These are phyloP conservation scores for Podospora pseudocomata DNA, from an alignment of 495 filamentous ascomycete species.

Conservation along the genomic window DNA sequence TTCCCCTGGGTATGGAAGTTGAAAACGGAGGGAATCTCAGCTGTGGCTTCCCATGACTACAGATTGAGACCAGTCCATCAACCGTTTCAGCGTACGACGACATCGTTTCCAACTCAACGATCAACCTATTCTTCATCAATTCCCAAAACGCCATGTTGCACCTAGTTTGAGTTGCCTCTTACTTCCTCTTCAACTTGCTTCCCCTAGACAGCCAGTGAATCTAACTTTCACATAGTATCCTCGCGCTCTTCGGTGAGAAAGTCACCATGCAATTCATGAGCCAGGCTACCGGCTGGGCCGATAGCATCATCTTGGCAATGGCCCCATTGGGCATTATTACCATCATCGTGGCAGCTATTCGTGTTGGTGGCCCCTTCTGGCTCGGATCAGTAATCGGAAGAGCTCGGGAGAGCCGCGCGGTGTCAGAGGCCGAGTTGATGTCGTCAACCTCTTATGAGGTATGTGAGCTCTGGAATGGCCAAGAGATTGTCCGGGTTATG, in stretches of 20 bases:
- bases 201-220: too few relatives aligned
- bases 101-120: too few relatives aligned
- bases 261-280: slow-evolving; percentile 59
- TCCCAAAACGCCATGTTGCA: too few relatives aligned
- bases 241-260: slow-evolving; percentile 54
- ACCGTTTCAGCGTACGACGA: too few relatives aligned
- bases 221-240: slow-evolving; percentile 25
- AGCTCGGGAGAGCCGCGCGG: slow-evolving; percentile 32
- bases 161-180: too few relatives aligned
- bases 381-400: slow-evolving; percentile 51
- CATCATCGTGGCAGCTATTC: slow-evolving; percentile 50
- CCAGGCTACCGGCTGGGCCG: slow-evolving; percentile 43
- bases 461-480: slow-evolving; percentile 38
- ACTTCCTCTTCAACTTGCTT: too few relatives aligned
- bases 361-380: slow-evolving; percentile 50
- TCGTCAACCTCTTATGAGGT: slow-evolving; percentile 34
- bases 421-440: slow-evolving; percentile 34
- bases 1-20: too few relatives aligned
- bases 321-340: slow-evolving; percentile 55
- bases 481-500: slow-evolving; percentile 28
- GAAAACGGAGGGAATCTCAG: too few relatives aligned
- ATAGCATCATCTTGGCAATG: slow-evolving; percentile 54
- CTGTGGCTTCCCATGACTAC: too few relatives aligned
- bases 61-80: too few relatives aligned
- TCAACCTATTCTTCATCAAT: too few relatives aligned